phyloP scores from a whole-genome alignment of 2,329 filamentous ascomycete genomes.

The Trichoderma sp. region DNA sequence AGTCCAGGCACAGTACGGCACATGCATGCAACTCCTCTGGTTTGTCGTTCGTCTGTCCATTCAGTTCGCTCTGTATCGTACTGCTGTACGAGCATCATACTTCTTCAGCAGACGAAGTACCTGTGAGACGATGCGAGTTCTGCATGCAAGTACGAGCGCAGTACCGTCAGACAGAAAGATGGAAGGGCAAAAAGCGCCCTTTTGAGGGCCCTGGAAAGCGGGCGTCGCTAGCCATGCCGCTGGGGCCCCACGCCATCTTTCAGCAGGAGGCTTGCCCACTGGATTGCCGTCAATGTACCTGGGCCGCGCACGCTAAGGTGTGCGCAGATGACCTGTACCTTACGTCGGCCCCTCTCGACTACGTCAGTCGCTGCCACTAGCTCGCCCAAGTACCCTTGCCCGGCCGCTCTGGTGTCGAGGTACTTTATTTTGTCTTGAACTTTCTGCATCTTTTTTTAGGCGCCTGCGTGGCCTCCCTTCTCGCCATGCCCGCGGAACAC shows the following conservation, averaged over 20 bases:
- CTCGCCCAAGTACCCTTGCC: constrained; percentile 1
- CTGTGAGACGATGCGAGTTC: neutral
- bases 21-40: neutral
- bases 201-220: constrained; percentile 10
- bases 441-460: neutral
- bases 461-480: neutral
- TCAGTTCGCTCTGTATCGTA: neutral
- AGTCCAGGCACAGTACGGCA: neutral
- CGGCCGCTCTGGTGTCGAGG: neutral
- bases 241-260: constrained; percentile 11
- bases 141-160: neutral
- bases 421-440: neutral
- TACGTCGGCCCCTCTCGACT: constrained; percentile 31
- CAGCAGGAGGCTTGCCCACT: constrained; percentile 18
- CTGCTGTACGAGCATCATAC: neutral
- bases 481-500: neutral
- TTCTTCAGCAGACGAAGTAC: neutral
- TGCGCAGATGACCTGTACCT: constrained; percentile 43
- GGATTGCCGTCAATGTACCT: constrained; percentile 37
- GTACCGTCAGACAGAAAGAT: neutral
- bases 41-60: neutral
- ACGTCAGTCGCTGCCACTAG: constrained; percentile 9
- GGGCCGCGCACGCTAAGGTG: constrained; percentile 35
- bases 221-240: constrained; percentile 18
- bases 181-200: neutral